These are phyloP conservation scores for Phialocephala sp. DNA, from an alignment of 2,329 filamentous ascomycete species.

Conservation along the genomic window DNA sequence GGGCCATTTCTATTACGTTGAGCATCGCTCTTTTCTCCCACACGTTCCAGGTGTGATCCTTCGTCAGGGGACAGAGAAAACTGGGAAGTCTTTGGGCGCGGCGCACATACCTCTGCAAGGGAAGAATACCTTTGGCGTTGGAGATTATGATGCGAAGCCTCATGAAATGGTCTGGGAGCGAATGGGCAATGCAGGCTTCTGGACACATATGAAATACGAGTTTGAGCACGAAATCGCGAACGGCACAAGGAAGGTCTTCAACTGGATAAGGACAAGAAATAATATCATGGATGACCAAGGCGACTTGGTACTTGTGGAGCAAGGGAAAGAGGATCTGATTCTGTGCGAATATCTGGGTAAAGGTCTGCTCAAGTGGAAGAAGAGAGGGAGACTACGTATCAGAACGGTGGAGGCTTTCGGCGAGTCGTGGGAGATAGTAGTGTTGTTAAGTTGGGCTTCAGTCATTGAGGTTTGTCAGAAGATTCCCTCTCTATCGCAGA, in stretches of 20 bases:
- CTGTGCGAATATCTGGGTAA: slow-evolving; percentile 35
- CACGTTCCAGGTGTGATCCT: slow-evolving; percentile 34
- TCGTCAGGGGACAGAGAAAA: slow-evolving; percentile 31
- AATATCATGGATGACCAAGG: slow-evolving; percentile 37
- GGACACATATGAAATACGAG: slow-evolving; percentile 38
- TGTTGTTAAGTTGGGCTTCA: slow-evolving; percentile 35
- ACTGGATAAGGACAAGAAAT: slow-evolving; percentile 37
- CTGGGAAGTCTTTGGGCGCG: slow-evolving; percentile 29
- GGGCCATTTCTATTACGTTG: slow-evolving; percentile 34
- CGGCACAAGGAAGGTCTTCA: slow-evolving; percentile 28
- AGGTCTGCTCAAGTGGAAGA: slow-evolving; percentile 38
- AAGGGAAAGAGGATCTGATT: slow-evolving; percentile 31
- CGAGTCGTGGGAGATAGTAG: slow-evolving; percentile 31
- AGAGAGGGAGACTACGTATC: slow-evolving; percentile 33
- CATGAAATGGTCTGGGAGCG: slow-evolving; percentile 32
- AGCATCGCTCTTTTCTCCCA: slow-evolving; percentile 34
- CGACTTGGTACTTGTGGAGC: slow-evolving; percentile 35
- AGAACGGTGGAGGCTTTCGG: slow-evolving; percentile 28
- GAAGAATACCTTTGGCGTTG: slow-evolving; percentile 32
- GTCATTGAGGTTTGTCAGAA: slow-evolving; percentile 31
- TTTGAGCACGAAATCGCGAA: slow-evolving; percentile 27
- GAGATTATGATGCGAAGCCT: slow-evolving; percentile 27
- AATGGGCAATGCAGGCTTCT: slow-evolving; percentile 32
- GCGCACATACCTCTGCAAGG: slow-evolving; percentile 32
- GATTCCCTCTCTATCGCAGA: background rate